Evolutionary conservation across 2,329 filamentous ascomycete genomes (phyloP).

Genomic region (Exophiala sideris): DNA sequence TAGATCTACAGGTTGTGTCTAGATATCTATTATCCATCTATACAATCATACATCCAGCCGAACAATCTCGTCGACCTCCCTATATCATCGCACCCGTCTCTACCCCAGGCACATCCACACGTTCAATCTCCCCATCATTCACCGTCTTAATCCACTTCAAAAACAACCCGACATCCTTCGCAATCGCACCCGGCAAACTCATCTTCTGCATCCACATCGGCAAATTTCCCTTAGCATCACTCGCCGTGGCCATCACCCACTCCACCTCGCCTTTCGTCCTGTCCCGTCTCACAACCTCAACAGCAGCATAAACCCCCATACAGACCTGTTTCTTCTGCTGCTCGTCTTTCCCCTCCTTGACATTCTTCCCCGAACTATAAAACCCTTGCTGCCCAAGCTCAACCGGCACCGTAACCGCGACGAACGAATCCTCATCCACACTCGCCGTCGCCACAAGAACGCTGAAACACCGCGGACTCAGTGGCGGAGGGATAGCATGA

Average conservation of each 20-base stretch:
- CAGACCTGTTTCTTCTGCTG: constrained; percentile 29
- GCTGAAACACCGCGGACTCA: constrained; percentile 31
- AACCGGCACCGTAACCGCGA: constrained; percentile 34
- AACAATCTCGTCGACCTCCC: too few species aligned
- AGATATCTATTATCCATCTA: too few species aligned
- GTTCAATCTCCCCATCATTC: constrained; percentile 14
- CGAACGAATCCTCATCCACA: constrained; percentile 23
- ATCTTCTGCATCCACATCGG: constrained; percentile 65
- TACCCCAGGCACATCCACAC: background rate
- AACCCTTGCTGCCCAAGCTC: constrained; percentile 22
- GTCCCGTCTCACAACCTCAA: constrained; percentile 23
- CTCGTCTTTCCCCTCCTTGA: constrained; percentile 25
- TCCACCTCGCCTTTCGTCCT: constrained; percentile 45
- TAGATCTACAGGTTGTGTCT: too few species aligned
- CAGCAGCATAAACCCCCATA: constrained; percentile 28
- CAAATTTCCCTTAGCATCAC: constrained; percentile 64
- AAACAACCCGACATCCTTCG: constrained; percentile 70
- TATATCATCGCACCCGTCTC: background rate
- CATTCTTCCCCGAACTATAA: constrained; percentile 30
- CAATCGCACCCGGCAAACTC: constrained; percentile 60
- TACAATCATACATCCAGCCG: too few species aligned
- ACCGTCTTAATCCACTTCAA: constrained; percentile 60
- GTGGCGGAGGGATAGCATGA: constrained; percentile 29
- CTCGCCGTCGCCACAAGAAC: constrained; percentile 32
- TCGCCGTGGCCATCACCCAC: constrained; percentile 76